Conservation (phyloP, 768 basidiomycete genomes). For the Mycena pura region DNA sequence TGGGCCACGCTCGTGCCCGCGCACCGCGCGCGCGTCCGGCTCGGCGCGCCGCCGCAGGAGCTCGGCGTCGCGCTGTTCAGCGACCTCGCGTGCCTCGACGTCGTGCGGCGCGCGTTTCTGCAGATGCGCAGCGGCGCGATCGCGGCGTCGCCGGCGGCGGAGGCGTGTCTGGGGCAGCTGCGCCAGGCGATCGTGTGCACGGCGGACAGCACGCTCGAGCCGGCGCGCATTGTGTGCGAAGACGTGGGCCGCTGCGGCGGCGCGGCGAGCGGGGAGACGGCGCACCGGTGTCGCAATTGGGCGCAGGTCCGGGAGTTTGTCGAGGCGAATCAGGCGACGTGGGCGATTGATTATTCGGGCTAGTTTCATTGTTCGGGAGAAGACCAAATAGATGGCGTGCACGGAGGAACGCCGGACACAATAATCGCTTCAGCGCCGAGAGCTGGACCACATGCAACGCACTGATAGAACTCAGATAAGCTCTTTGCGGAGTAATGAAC, state of each 20-base stretch:
- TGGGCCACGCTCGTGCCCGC: constrained; percentile 98
- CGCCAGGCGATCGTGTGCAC: constrained; percentile 18
- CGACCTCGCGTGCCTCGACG: constrained; percentile 94
- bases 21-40: constrained; percentile 92
- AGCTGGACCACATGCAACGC: too few species aligned
- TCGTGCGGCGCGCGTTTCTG: constrained; percentile 78
- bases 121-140: constrained; percentile 88
- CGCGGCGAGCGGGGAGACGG: too few species aligned
- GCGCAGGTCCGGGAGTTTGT: constrained; percentile 19
- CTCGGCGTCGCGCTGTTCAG: constrained; percentile 75
- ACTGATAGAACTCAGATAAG: too few species aligned
- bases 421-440: too few species aligned
- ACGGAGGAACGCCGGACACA: too few species aligned
- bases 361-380: too few species aligned
- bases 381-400: too few species aligned
- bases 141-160: constrained; percentile 3
- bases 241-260: too few species aligned
- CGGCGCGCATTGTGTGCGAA: constrained; percentile 4
- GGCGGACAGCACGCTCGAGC: constrained; percentile 24
- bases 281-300: too few species aligned
- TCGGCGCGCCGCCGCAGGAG: constrained; percentile 82
- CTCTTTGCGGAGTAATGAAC: too few species aligned
- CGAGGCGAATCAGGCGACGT: constrained; percentile 16
- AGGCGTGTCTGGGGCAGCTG: constrained; percentile 19
- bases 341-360: too few species aligned